phyloP scores from a whole-genome alignment of 2,329 filamentous ascomycete genomes.

The Fusarium tupiense region DNA sequence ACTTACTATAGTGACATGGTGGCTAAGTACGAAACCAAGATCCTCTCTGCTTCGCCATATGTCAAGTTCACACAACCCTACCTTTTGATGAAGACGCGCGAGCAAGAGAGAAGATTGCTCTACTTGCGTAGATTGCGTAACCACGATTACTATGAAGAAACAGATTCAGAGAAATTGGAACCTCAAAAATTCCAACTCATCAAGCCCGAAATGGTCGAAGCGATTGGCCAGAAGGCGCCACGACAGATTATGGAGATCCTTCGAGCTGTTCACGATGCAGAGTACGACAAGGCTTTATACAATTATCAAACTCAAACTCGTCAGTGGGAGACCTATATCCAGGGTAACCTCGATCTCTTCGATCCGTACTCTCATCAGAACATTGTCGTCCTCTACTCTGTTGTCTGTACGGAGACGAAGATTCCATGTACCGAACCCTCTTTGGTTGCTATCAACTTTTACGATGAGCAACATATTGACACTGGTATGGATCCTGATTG shows the following conservation, averaged over 20 bases:
- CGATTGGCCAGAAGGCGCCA: constrained; percentile 80
- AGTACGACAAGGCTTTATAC: constrained; percentile 94
- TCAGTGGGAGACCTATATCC: constrained; percentile 95
- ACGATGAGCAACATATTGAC: constrained; percentile 87
- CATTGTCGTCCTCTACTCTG: constrained; percentile 92
- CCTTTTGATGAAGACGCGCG: constrained; percentile 88
- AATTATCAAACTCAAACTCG: constrained; percentile 94
- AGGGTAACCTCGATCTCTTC: constrained; percentile 88
- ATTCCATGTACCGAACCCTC: constrained; percentile 93
- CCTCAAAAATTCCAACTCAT: constrained; percentile 87
- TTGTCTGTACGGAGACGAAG: constrained; percentile 92
- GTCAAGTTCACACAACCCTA: constrained; percentile 96
- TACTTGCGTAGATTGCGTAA: constrained; percentile 86
- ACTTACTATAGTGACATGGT: constrained; percentile 97
- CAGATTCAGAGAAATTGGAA: constrained; percentile 69
- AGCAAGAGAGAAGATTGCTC: constrained; percentile 85
- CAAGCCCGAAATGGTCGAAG: constrained; percentile 93
- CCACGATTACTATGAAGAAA: constrained; percentile 70
- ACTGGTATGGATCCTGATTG: constrained; percentile 82
- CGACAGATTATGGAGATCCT: constrained; percentile 92
- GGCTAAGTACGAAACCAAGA: constrained; percentile 89
- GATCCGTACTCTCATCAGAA: constrained; percentile 97
- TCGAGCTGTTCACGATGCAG: constrained; percentile 93
- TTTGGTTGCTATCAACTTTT: constrained; percentile 90
- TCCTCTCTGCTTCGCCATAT: constrained; percentile 94